Base-by-base conservation (phyloP, 1,284 basidiomycete species). In the Boletus nobilissimus region DNA sequence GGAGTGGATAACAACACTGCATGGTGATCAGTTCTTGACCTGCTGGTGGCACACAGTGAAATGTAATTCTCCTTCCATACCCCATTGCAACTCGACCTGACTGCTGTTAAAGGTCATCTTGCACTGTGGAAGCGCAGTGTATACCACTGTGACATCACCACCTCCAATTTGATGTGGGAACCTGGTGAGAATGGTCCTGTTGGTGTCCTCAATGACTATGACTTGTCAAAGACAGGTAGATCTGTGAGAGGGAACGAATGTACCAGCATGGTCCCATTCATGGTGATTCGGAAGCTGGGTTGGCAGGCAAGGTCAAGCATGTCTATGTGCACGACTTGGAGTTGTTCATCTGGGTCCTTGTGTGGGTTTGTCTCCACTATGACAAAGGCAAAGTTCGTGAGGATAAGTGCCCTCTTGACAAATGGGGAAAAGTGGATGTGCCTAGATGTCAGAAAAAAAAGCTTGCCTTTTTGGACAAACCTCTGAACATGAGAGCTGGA, bases 191-290 rank as follows among this genome's bases (percentile, higher is more conserved):
- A 48, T 3, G 60, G 62, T 0, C 32, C 69, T 26, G 69, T 73
- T 6, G 86, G 85, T 6, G 80, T 87, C 29, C 70, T 88, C 19
- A 84, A 81, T 19, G 85, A 87, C 65, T 86, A 82, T 64, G 86
- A 87, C 76, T 77, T 86, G 43, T 81, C 84, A 5, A 63, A 74
- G 18, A 68, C 51, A 11, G 18, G 40, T 38, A 54, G 34, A 6
- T 4, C 29, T 10, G 18, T 46, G 19, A 63, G 34, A 29, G 60
- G 70, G 16, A 22, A 13, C 32, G 19, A 48, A 22, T 36, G 19
- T 19, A 64, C 60, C 6, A 22, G 60, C 40, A 72, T 46, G 11
- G 13, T 72, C 39, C 70, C 70, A 11, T 72, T 72, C 34, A 72
- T 64, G 43, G 62, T 34, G 43, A 9, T 48, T 26, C 43, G 22